Base-by-base conservation (phyloP, 2,329 filamentous ascomycete genomes). In the Fonsecaea nubica region DNA sequence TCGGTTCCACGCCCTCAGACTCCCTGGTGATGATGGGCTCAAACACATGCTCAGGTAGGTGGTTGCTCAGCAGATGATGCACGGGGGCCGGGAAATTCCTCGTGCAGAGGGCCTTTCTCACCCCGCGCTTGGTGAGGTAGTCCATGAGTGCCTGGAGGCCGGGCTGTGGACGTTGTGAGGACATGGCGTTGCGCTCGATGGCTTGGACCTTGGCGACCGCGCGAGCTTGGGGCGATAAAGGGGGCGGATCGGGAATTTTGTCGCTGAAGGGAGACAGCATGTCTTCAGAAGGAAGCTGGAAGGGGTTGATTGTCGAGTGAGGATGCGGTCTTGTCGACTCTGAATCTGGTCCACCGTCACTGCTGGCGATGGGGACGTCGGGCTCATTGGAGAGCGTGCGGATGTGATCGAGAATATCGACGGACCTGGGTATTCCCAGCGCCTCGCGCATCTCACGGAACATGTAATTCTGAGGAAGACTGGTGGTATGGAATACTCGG, bases 401-500 rank as follows among this genome's bases (percentile, higher is more conserved):
- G 76, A 97, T 89, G 80, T 98, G 92, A 68, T 93, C 89, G 50
- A 99, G 89, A 76, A 99, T 98, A 79, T 99, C 95, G 74, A 84
- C 82, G 40, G 82, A 79, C 76, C 89, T 90, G 69, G 87, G 77
- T 72, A 98, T 97, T 58, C 82, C 84, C 15, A 98, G 86, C 7
- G 87, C 89, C 13, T 81, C 76, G 70, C 87, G 90, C 94, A 99
- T 98, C 75, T 96, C 86, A 21, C 80, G 78, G 80, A 98, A 98
- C 94, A 98, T 99, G 85, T 97, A 92, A 73, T 91, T 95, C 79
- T 98, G 94, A 0, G 94, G 94, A 65, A 93, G 82, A 77, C 93
- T 96, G 69, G 70, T 52, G 33, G 40, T 30, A 52, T 7, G 5
- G 21, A 25, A 65, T 2, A 25, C 58, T 33, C 58, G 4, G 13